These are phyloP conservation scores for Xylaria intraflava DNA, from an alignment of 495 filamentous ascomycete species.

Conservation along the genomic window DNA sequence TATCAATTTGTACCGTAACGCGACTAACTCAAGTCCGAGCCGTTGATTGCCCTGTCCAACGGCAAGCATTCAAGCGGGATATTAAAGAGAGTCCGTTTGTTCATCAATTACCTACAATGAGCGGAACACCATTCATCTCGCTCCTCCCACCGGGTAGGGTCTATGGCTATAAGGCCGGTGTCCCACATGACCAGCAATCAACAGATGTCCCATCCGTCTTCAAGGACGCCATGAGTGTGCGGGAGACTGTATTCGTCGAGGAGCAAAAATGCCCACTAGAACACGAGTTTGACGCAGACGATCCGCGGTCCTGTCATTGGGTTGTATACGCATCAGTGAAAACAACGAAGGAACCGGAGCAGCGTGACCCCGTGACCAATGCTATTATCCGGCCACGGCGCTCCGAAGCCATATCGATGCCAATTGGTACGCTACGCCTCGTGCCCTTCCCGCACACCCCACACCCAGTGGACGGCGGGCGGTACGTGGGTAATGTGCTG, in stretches of 20 bases:
- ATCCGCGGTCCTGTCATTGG: conserved; percentile 74
- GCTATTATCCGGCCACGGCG: conserved; percentile 24
- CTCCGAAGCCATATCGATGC: conserved; percentile 34
- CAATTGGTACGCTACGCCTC: conserved; percentile 69
- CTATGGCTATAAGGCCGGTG: conserved; percentile 37
- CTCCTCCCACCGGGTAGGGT: conserved; percentile 42
- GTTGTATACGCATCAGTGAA: conserved; percentile 59
- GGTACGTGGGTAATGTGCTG: conserved; percentile 33
- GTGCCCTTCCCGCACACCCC: conserved; percentile 68
- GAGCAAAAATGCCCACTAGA: conserved; percentile 65
- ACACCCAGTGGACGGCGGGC: conserved; percentile 44
- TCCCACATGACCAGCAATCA: conserved; percentile 37
- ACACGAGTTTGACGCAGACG: conserved; percentile 74
- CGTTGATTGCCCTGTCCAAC: neutral
- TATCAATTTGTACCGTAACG: neutral
- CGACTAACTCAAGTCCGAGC: neutral
- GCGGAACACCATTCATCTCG: conserved; percentile 43
- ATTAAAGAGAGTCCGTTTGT: too few relatives aligned
- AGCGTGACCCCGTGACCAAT: conserved; percentile 25
- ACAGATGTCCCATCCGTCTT: conserved; percentile 53
- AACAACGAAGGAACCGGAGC: conserved; percentile 28
- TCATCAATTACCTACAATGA: conserved; percentile 10
- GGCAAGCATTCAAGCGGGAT: neutral
- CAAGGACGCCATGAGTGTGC: conserved; percentile 70
- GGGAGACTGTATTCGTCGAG: conserved; percentile 66